These are phyloP conservation scores for Begonia masoniana DNA, from an alignment of 306 rosid species.

Conservation along the genomic window DNA sequence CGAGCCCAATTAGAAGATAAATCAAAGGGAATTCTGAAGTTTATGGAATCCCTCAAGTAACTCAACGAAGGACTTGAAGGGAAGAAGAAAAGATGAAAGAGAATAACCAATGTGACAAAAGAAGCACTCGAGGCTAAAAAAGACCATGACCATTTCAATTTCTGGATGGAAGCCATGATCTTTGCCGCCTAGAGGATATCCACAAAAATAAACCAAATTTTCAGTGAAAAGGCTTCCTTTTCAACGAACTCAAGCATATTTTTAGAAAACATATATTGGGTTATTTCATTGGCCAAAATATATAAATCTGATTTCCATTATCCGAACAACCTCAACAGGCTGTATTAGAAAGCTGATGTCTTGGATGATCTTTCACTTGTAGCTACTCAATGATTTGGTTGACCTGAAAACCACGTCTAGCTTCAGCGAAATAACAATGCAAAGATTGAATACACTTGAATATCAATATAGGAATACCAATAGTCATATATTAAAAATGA, in stretches of 20 bases:
- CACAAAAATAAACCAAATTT: neutral
- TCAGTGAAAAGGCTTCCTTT: neutral
- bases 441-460: too few species aligned
- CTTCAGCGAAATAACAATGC: neutral
- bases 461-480: too few species aligned
- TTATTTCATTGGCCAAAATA: neutral
- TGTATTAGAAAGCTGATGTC: neutral
- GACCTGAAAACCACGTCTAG: neutral
- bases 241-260: neutral
- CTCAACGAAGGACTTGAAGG: slow-evolving; percentile 61
- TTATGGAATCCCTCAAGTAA: slow-evolving; percentile 46
- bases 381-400: neutral
- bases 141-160: slow-evolving; percentile 66
- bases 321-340: neutral
- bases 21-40: slow-evolving; percentile 33
- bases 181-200: slow-evolving; percentile 1
- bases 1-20: slow-evolving; percentile 32
- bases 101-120: slow-evolving; percentile 45
- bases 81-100: slow-evolving; percentile 66
- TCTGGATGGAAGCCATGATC: slow-evolving; percentile 49
- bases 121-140: slow-evolving; percentile 49
- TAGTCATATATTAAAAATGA: too few species aligned
- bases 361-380: neutral
- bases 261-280: neutral
- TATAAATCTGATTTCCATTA: neutral